Percentiles rank a stretch among this genome's conserved stretches.
Evolutionary conservation across 2,329 filamentous ascomycete genomes (phyloP).

Genomic region (Herpotrichia juniperi): DNA sequence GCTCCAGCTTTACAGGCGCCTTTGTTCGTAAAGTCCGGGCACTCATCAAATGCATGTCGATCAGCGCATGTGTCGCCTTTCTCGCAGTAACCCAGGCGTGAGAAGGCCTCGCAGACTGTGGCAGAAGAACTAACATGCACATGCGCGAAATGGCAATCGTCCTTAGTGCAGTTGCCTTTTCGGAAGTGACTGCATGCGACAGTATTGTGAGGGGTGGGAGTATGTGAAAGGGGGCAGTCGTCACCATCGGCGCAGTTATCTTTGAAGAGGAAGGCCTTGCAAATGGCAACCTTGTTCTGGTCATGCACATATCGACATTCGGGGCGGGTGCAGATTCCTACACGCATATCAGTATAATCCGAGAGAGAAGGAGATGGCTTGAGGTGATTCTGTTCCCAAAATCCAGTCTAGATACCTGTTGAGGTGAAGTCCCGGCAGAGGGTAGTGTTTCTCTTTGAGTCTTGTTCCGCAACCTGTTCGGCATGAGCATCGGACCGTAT

Average conservation of each 20-base stretch:
- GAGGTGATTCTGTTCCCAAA: constrained; percentile 9
- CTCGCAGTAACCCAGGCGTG: constrained; percentile 85
- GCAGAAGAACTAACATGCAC: constrained; percentile 77
- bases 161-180: constrained; percentile 86
- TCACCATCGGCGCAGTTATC: constrained; percentile 78
- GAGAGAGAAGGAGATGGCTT: neutral
- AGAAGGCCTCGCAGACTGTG: constrained; percentile 83
- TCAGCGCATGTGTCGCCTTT: constrained; percentile 78
- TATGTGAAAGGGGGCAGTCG: constrained; percentile 89
- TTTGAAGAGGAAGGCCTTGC: constrained; percentile 84
- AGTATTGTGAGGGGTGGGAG: constrained; percentile 79
- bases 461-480: neutral
- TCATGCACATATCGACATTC: constrained; percentile 84
- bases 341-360: constrained; percentile 20
- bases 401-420: constrained; percentile 35
- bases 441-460: neutral
- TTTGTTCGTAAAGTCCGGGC: constrained; percentile 92
- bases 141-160: constrained; percentile 86
- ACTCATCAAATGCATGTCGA: constrained; percentile 88
- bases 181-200: constrained; percentile 90
- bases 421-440: constrained; percentile 36
- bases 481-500: neutral
- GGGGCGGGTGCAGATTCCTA: constrained; percentile 84
- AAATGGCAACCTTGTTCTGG: constrained; percentile 83
- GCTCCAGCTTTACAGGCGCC: constrained; percentile 75